A percentile compares a stretch with the other conserved stretches of the same genome.
phyloP scores from a whole-genome alignment of 371 early-diverging fungal species.

The Apophysomyces variabilis region DNA sequence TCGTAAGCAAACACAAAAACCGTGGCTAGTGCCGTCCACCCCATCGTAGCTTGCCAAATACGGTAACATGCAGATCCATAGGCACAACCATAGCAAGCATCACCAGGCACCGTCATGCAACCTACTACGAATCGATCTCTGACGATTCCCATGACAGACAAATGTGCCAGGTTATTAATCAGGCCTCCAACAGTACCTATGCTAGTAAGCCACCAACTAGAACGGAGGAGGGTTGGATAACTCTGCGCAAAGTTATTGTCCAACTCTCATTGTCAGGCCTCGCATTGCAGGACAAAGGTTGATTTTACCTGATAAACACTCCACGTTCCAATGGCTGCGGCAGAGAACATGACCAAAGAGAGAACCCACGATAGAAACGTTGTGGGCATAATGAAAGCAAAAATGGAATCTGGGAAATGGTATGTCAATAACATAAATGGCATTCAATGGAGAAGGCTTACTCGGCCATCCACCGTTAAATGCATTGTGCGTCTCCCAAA shows the following conservation, averaged over 20 bases:
- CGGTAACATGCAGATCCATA: constrained; percentile 7
- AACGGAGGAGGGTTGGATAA: background rate
- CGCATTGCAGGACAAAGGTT: background rate
- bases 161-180: background rate
- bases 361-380: background rate
- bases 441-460: background rate
- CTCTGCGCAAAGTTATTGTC: background rate
- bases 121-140: constrained; percentile 2
- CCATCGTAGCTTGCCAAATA: constrained; percentile 7
- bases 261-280: background rate
- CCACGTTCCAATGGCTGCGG: background rate
- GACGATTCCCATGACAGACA: background rate
- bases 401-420: background rate
- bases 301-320: background rate
- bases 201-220: background rate
- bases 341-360: background rate
- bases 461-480: constrained; percentile 1
- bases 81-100: background rate
- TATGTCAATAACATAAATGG: background rate
- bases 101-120: background rate
- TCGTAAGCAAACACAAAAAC: constrained; percentile 5
- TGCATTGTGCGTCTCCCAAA: background rate
- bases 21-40: constrained; percentile 6
- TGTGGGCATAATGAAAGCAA: background rate
- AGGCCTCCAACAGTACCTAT: background rate